A percentile compares a stretch with the other conserved stretches of the same genome.
Evolutionary conservation across 2,329 filamentous ascomycete species (phyloP).

Genomic region (Fusarium sp.): DNA sequence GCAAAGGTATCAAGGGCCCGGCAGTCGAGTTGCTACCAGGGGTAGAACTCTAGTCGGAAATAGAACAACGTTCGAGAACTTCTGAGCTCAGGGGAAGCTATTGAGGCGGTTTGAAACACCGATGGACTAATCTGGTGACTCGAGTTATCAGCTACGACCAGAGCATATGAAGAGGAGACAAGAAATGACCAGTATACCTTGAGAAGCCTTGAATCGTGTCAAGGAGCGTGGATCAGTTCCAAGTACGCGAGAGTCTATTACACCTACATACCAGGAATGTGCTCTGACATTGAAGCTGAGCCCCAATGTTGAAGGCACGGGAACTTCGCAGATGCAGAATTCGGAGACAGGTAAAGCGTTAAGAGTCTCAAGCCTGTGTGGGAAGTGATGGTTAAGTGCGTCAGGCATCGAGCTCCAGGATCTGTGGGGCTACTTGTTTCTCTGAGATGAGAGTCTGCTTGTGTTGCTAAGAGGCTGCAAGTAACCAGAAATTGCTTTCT

Average conservation of each 20-base stretch:
- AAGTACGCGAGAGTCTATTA: too few species aligned
- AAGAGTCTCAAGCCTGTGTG: neutral
- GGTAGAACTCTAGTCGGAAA: slow-evolving; percentile 16
- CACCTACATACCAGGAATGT: neutral
- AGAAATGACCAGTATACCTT: neutral
- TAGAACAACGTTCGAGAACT: slow-evolving; percentile 8
- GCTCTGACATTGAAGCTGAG: neutral
- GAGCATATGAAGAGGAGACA: neutral
- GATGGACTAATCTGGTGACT: slow-evolving; percentile 29
- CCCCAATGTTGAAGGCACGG: neutral
- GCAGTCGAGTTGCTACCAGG: neutral
- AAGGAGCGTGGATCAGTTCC: neutral
- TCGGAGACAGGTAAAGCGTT: too few species aligned
- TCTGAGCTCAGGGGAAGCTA: slow-evolving; percentile 4
- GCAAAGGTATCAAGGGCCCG: slow-evolving; percentile 1
- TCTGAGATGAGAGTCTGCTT: neutral
- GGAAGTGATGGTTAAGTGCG: neutral
- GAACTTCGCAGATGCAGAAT: too few species aligned
- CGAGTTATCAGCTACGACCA: neutral
- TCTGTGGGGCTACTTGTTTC: neutral
- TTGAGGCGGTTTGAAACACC: slow-evolving; percentile 28
- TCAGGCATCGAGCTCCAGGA: neutral
- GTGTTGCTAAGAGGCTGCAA: neutral
- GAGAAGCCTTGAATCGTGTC: neutral
- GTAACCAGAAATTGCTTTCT: neutral